Percentiles rank a stretch among this genome's conserved stretches.
These are phyloP conservation scores for Candolleomyces aberdarensis DNA, from an alignment of 768 basidiomycete genomes.

Conservation along the genomic window DNA sequence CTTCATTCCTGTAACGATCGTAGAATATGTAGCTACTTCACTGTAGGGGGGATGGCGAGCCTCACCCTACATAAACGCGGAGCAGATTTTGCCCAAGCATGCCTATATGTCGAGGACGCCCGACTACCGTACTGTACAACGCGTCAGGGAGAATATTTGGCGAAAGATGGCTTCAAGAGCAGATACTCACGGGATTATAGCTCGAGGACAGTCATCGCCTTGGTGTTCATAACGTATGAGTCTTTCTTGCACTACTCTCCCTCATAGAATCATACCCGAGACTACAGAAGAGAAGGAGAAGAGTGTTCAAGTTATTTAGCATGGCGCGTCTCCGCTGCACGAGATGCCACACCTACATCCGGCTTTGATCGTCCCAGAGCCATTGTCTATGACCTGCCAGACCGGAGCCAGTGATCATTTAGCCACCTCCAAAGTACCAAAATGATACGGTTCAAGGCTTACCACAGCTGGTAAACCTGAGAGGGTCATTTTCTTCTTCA, in stretches of 20 bases:
- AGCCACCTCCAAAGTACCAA: no score
- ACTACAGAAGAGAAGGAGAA: background rate
- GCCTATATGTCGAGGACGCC: no score
- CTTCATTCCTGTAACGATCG: conserved; percentile 61
- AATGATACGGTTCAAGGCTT: no score
- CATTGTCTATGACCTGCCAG: conserved; percentile 30
- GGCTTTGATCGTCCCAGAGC: background rate
- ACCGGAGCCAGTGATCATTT: background rate
- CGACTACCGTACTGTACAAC: no score
- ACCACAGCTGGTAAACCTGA: no score
- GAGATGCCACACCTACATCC: background rate
- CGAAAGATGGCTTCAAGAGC: background rate
- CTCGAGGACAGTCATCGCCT: background rate
- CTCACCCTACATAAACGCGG: no score
- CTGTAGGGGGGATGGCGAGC: no score
- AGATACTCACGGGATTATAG: background rate
- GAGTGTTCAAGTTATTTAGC: background rate
- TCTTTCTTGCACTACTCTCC: background rate
- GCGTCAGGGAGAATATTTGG: no score
- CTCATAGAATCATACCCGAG: background rate
- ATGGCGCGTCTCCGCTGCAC: background rate
- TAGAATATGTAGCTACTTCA: conserved; percentile 13
- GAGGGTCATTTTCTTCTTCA: no score
- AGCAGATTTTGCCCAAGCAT: background rate
- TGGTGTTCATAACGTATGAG: background rate